phyloP scores from a whole-genome alignment of 257 asterid species.

The Nemophila menziesii region DNA sequence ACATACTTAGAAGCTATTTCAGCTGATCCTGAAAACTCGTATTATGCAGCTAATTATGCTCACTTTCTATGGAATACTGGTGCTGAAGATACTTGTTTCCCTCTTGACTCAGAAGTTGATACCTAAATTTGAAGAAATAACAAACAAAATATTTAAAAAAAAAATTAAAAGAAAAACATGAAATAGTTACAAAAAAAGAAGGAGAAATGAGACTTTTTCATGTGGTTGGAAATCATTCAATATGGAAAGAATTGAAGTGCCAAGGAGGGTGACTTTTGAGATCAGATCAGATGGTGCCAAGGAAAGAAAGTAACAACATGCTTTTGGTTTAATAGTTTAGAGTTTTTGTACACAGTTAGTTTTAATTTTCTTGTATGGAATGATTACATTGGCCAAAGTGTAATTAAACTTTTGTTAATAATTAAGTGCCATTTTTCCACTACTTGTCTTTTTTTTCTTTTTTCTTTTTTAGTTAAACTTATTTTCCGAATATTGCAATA shows the following conservation, averaged over 20 bases:
- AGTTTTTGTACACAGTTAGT: conserved; percentile 7
- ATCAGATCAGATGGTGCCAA: background rate
- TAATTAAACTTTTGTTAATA: conserved; percentile 41
- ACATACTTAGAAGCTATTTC: conserved; percentile 62
- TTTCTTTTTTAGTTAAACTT: conserved; percentile 1
- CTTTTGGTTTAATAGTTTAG: conserved; percentile 4
- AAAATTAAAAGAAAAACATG: background rate
- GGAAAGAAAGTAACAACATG: background rate
- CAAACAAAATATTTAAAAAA: background rate
- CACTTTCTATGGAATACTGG: conserved; percentile 92
- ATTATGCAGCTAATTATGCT: conserved; percentile 76
- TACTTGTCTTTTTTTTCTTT: no score
- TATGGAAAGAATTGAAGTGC: background rate
- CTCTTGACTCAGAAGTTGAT: conserved; percentile 35
- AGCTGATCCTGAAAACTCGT: conserved; percentile 59
- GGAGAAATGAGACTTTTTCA: conserved; percentile 5
- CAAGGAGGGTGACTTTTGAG: background rate
- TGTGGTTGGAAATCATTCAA: conserved; percentile 10
- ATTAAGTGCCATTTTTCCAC: conserved; percentile 29
- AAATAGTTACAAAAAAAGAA: background rate
- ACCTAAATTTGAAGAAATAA: conserved; percentile 8
- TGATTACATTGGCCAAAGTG: conserved; percentile 33
- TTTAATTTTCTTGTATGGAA: conserved; percentile 14
- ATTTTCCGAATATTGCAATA: background rate
- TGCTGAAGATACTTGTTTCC: conserved; percentile 94